Conservation (phyloP, 192 early-diverging fungal species). For the Coemansia interrupta region DNA sequence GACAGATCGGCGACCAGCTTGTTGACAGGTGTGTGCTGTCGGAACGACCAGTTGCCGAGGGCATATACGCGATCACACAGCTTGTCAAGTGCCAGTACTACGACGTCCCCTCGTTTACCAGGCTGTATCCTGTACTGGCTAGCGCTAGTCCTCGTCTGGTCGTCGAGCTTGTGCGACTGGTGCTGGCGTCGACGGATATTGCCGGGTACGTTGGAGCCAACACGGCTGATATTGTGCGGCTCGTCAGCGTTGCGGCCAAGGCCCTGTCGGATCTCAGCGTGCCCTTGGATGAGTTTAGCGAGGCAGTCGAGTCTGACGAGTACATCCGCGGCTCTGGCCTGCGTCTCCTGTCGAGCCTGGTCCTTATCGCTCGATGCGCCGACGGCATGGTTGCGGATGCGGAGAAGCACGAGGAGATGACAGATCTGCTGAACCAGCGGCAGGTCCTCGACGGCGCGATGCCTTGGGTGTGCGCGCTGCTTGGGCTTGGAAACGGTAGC, state of each 20-base stretch:
- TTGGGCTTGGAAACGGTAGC: conserved; percentile 20
- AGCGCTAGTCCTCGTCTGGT: conserved; percentile 23
- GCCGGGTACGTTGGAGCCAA: conserved; percentile 1
- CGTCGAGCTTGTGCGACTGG: conserved; percentile 21
- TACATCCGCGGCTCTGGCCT: conserved; percentile 20
- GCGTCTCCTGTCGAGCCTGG: conserved; percentile 29
- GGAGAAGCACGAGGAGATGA: conserved; percentile 16
- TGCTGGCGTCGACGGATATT: conserved; percentile 6
- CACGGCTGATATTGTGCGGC: conserved; percentile 15
- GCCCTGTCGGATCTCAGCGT: conserved; percentile 21
- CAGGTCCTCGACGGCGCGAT: conserved; percentile 26
- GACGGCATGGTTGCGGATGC: conserved; percentile 12
- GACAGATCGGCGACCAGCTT: conserved; percentile 25
- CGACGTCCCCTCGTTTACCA: conserved; percentile 5
- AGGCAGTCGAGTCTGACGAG: conserved; percentile 21
- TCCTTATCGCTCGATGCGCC: conserved; percentile 22
- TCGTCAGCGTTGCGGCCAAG: conserved; percentile 11
- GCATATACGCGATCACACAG: conserved; percentile 15
- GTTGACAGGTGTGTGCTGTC: conserved; percentile 22
- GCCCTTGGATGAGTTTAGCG: conserved; percentile 12
- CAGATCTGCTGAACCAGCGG: conserved; percentile 10
- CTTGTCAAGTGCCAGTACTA: conserved; percentile 18
- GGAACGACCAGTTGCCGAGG: conserved; percentile 25
- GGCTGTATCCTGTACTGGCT: conserved; percentile 23
- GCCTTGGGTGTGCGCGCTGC: conserved; percentile 44